These are phyloP conservation scores for Rhizophagus clarus DNA, from an alignment of 192 early-diverging fungal genomes.

Conservation along the genomic window DNA sequence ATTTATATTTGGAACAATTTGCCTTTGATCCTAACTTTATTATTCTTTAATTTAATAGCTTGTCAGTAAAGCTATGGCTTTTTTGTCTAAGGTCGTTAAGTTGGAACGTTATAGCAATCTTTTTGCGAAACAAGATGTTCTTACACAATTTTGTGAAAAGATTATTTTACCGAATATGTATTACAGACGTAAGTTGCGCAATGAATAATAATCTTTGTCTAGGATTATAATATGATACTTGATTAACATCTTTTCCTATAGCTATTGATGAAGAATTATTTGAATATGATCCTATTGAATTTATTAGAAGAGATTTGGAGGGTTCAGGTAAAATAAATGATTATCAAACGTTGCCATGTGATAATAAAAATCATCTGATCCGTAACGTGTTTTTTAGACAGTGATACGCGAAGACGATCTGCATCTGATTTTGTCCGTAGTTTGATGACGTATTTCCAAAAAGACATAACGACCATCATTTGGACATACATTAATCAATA, in stretches of 20 bases:
- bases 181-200: slow-evolving; percentile 58
- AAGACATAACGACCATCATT: slow-evolving; percentile 85
- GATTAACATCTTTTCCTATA: slow-evolving; percentile 22
- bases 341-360: neutral
- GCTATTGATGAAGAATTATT: slow-evolving; percentile 92
- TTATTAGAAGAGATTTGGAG: slow-evolving; percentile 89
- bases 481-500: slow-evolving; percentile 72
- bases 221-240: neutral
- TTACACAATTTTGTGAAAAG: slow-evolving; percentile 85
- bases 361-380: neutral
- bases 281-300: slow-evolving; percentile 96
- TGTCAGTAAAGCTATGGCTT: slow-evolving; percentile 87
- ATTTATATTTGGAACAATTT: neutral
- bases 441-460: slow-evolving; percentile 83
- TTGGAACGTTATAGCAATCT: slow-evolving; percentile 69
- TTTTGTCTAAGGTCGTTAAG: slow-evolving; percentile 86
- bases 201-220: neutral
- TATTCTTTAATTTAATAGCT: slow-evolving; percentile 48
- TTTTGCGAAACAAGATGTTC: slow-evolving; percentile 72
- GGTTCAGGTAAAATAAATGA: slow-evolving; percentile 63
- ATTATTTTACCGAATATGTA: slow-evolving; percentile 92
- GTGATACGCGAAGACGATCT: slow-evolving; percentile 89
- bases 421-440: slow-evolving; percentile 92
- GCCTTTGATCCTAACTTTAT: neutral
- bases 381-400: slow-evolving; percentile 51